Percentiles rank a stretch among this genome's conserved stretches.
Evolutionary conservation across 371 early-diverging fungal species (phyloP).

Genomic region (Mortierella sp.): DNA sequence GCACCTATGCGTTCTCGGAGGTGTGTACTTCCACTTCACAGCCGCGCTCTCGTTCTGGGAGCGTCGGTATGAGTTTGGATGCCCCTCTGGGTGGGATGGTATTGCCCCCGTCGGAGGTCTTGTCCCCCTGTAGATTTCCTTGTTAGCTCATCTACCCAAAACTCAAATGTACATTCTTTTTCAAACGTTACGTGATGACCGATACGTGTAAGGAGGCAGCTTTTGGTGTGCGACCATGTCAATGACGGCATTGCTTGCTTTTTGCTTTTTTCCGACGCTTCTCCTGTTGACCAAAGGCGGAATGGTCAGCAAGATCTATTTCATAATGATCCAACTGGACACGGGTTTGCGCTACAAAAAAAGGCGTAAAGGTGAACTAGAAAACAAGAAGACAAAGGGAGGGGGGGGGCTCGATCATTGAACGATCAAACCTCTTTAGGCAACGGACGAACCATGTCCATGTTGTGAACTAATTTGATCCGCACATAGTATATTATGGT

Average conservation of each 20-base stretch:
- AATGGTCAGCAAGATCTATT: no score
- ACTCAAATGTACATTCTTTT: slow-evolving; percentile 5
- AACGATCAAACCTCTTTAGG: no score
- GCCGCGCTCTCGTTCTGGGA: slow-evolving; percentile 70
- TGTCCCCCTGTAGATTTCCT: slow-evolving; percentile 4
- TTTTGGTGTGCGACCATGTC: neutral
- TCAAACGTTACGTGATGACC: neutral
- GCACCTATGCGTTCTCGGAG: slow-evolving; percentile 82
- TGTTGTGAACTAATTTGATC: no score
- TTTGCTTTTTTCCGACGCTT: neutral
- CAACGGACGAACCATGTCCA: no score
- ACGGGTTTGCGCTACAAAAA: no score
- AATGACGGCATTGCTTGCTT: neutral
- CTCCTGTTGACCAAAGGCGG: no score
- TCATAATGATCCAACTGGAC: neutral
- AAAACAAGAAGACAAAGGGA: no score
- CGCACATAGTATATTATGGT: no score
- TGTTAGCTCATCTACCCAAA: neutral
- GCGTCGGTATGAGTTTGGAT: slow-evolving; percentile 64
- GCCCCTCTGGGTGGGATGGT: slow-evolving; percentile 56
- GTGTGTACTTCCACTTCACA: slow-evolving; percentile 75
- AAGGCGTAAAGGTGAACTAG: no score
- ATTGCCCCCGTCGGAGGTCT: slow-evolving; percentile 53
- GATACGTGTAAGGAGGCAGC: neutral
- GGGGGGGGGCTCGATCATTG: no score